A percentile compares a stretch with the other conserved stretches of the same genome.
phyloP scores from a whole-genome alignment of 768 basidiomycete species.

The Strobilomyces confusus region DNA sequence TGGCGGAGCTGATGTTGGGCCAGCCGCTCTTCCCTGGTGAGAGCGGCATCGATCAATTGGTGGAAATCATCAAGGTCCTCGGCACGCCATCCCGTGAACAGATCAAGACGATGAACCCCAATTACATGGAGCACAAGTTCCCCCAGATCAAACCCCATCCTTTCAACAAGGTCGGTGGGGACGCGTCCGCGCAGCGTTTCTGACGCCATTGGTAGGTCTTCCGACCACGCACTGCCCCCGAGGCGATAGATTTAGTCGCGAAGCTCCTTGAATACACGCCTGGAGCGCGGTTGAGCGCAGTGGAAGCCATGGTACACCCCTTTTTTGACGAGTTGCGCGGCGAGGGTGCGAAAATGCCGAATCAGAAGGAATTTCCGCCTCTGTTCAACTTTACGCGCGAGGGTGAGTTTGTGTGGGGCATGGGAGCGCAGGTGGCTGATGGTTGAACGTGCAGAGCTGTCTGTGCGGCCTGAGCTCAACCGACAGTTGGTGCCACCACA shows the following conservation, averaged over 20 bases:
- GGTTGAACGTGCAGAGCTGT: constrained; percentile 64
- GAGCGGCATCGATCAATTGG: constrained; percentile 97
- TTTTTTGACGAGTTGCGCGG: constrained; percentile 96
- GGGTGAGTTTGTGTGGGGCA: constrained; percentile 50
- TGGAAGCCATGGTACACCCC: constrained; percentile 89
- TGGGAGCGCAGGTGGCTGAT: neutral
- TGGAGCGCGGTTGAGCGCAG: constrained; percentile 80
- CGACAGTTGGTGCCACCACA: constrained; percentile 86
- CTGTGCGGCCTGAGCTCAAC: constrained; percentile 92
- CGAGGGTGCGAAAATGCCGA: constrained; percentile 92
- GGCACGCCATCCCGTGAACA: constrained; percentile 98
- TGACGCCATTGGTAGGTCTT: constrained; percentile 66
- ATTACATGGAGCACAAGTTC: constrained; percentile 99
- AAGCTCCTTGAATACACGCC: constrained; percentile 99
- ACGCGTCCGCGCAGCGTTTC: constrained; percentile 7
- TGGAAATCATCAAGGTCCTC: constrained; percentile 99
- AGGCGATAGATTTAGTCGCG: constrained; percentile 94
- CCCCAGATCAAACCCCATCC: constrained; percentile 99
- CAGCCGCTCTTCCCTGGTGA: constrained; percentile 99
- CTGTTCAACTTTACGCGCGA: constrained; percentile 96
- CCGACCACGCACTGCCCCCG: constrained; percentile 92
- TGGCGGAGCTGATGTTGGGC: constrained; percentile 99
- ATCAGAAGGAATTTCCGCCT: constrained; percentile 92
- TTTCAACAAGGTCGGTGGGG: constrained; percentile 76
- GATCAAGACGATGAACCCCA: constrained; percentile 99